phyloP scores from a whole-genome alignment of 2,329 filamentous ascomycete genomes.

The Penicillium sp. region DNA sequence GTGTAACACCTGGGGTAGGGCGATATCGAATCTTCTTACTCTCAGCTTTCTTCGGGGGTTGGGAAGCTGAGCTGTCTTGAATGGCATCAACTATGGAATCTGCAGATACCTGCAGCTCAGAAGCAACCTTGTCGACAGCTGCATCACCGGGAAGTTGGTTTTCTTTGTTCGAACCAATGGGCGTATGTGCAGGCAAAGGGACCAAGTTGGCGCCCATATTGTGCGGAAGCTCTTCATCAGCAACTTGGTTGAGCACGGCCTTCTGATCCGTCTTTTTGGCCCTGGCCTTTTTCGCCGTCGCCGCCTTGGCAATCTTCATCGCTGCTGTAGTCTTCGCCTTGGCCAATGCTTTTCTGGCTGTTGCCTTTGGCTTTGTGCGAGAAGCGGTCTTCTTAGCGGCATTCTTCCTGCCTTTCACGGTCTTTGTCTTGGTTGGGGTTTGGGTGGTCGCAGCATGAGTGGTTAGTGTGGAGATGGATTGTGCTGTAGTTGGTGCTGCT shows the following conservation, averaged over 20 bases:
- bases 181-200: neutral
- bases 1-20: conserved; percentile 55
- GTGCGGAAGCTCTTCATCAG: conserved; percentile 54
- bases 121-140: neutral
- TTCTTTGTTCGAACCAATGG: conserved; percentile 7
- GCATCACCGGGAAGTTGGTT: neutral
- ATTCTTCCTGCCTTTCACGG: conserved; percentile 1
- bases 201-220: conserved; percentile 47
- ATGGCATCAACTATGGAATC: neutral
- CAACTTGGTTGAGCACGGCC: neutral
- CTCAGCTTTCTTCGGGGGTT: conserved; percentile 13
- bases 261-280: neutral
- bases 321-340: neutral
- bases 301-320: neutral
- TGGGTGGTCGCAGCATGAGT: neutral
- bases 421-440: neutral
- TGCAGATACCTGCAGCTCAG: neutral
- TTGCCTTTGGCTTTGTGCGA: neutral
- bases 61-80: neutral
- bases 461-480: neutral
- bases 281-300: neutral
- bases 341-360: neutral
- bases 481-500: neutral
- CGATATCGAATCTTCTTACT: conserved; percentile 41
- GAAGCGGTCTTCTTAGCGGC: neutral